Conservation (phyloP, 2,329 filamentous ascomycete genomes). For the Apiospora saccharicola region DNA sequence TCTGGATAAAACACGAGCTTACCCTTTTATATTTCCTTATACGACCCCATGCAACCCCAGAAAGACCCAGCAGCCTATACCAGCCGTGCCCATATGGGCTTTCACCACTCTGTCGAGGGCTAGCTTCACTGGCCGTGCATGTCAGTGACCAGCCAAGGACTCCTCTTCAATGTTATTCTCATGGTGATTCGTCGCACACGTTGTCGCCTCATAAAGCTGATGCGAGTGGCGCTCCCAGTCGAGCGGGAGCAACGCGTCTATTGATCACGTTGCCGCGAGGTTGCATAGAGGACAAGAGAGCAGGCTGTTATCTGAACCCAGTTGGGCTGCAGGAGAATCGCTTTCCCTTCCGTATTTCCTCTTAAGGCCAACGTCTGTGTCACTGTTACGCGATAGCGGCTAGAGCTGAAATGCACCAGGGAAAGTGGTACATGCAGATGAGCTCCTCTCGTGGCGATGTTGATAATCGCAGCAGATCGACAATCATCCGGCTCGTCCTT, state of each 20-base stretch:
- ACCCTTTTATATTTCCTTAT: conserved; percentile 21
- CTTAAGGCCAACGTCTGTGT: background rate
- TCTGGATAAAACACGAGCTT: conserved; percentile 24
- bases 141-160: background rate
- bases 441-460: background rate
- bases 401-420: background rate
- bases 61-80: conserved; percentile 2
- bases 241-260: background rate
- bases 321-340: background rate
- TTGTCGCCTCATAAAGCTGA: background rate
- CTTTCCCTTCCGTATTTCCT: background rate
- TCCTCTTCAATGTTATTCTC: background rate
- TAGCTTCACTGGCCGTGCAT: background rate
- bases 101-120: background rate
- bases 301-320: background rate
- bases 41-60: background rate
- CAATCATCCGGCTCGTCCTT: conserved; percentile 3
- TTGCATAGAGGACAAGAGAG: background rate
- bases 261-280: background rate
- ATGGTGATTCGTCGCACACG: background rate
- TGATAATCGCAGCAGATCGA: background rate
- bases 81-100: background rate
- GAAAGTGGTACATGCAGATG: background rate
- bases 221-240: background rate
- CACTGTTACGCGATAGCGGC: background rate